These are phyloP conservation scores for Heritiera fomes DNA, from an alignment of 345 rosid species.

Conservation along the genomic window DNA sequence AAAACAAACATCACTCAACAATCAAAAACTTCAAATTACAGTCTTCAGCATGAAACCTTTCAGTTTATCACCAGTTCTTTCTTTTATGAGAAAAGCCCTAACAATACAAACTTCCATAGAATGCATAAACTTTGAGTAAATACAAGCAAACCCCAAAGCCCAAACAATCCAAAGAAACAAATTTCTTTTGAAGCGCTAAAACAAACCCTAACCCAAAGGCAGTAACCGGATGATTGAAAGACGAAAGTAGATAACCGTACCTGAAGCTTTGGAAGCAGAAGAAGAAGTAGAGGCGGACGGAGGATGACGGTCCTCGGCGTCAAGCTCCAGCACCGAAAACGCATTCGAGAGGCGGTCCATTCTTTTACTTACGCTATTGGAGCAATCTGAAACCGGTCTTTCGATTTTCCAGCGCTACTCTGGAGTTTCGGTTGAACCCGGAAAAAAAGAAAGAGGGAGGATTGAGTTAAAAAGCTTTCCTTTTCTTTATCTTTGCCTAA, in stretches of 20 bases:
- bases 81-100: not conserved
- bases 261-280: constrained; percentile 1
- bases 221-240: not conserved
- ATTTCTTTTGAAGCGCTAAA: not conserved
- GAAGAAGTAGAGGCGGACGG: constrained; percentile 2
- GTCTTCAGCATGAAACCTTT: not conserved
- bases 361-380: not conserved
- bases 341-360: constrained; percentile 8
- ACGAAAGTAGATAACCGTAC: not conserved
- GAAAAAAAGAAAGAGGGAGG: not conserved
- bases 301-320: not conserved
- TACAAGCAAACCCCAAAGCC: no score
- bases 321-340: constrained; percentile 15
- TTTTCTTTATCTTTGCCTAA: not conserved
- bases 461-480: not conserved
- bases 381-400: not conserved
- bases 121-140: not conserved
- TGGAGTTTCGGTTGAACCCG: not conserved
- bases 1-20: not conserved
- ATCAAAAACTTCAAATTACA: not conserved
- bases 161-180: not conserved
- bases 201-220: not conserved
- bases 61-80: not conserved
- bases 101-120: not conserved
- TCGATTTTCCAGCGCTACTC: not conserved